Base-by-base conservation (phyloP, 1,139 yeast species). In the Yamadazyma sp. region DNA sequence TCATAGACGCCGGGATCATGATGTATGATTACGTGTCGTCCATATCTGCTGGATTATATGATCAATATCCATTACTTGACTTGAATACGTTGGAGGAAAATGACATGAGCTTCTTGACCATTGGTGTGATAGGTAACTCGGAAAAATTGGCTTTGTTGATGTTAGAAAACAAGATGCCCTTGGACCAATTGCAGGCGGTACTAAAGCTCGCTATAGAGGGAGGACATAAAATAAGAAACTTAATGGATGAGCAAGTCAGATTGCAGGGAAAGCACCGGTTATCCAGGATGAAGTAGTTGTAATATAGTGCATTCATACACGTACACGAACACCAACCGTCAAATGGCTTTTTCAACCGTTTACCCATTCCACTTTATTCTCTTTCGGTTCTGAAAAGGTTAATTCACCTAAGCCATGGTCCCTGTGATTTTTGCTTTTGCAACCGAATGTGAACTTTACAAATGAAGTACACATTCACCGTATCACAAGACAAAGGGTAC, bases 1-100 rank as follows among this genome's bases (percentile, higher is more conserved):
- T 92, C 37, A 81, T 92, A 34, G 98, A 94, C 63, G 97, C 98
- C 1, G 98, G 98, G 34, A 83, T 92, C 33, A 87, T 97, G 14
- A 84, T 92, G 87, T 85, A 85, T 55, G 98, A 92, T 58, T 91
- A 87, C 56, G 85, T 92, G 11, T 77, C 89, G 38, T 82, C 95
- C 3, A 75, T 88, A 26, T 75, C 84, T 26, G 87, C 91, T 6
- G 98, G 97, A 0, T 64, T 87, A 29, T 83, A 81, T 55, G 92
- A 85, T 50, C 79, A 77, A 43, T 75, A 80, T 11, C 89, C 96
- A 11, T 66, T 92, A 45, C 67, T 92, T 42, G 98, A 92, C 59
- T 76, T 92, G 41, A 88, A 87, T 58, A 72, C 82, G 9, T 61
- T 87, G 46, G 98, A 94, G 59, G 97, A 89, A 56, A 72, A 69